Base-by-base conservation (phyloP, 306 rosid species). In the Bauhinia variegata region DNA sequence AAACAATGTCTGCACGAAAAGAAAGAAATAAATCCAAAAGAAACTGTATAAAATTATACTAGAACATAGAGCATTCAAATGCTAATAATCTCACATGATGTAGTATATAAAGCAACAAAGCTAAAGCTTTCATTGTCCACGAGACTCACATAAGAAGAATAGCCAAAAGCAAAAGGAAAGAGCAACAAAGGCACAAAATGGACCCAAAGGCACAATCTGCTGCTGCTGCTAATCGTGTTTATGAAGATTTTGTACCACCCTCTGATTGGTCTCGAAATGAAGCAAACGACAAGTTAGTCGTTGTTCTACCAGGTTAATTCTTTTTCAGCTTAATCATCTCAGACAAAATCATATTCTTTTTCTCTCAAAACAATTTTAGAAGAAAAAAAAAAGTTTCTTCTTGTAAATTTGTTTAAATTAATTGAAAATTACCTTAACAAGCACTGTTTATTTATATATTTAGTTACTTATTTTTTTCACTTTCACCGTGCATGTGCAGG, bases 211-310 rank as follows among this genome's bases (percentile, higher is more conserved):
- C 58, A 58, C 67, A 68, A 16, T 23, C 28, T 23, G 28, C 28
- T 23, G 5, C 57, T 52, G 50, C 63, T 36, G 55, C 65, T 42
- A 34, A 65, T 74, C 78, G 65, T 17, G 70, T 53, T 42, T 82
- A 66, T 54, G 83, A 82, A 78, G 83, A 86, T 23, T 68, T 78
- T 68, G 85, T 75, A 48, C 95, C 91, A 36, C 31, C 17, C 3
- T 33, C 37, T 50, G 82, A 85, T 34, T 84, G 86, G 92, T 11
- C 8, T 6, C 66, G 10, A 46, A 78, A 84, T 5, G 71, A 73
- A 9, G 75, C 55, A 42, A n/a, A 37, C 6, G 80, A 66, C 33
- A 73, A 76, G 36, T 71, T 92, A 69, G 11, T 68, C 5, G 58
- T 87, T 51, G 9, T 10, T 23, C 37, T 89, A 7, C 86, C 88